Conservation (phyloP, 2,329 filamentous ascomycete species). For the Sphaerostilbella broomeana region DNA sequence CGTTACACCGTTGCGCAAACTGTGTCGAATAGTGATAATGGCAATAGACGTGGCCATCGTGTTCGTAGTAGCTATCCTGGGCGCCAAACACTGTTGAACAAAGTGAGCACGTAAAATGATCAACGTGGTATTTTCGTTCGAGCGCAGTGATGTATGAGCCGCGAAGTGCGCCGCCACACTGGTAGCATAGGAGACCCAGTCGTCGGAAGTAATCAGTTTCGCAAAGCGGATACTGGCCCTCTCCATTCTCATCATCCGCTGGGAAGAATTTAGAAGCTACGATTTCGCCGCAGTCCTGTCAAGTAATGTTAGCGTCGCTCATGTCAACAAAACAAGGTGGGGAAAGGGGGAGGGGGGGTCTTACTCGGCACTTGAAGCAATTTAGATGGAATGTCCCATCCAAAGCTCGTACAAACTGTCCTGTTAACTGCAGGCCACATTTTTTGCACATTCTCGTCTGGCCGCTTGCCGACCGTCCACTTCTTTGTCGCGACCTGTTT, state of each 20-base stretch:
- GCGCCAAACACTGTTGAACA: constrained; percentile 97
- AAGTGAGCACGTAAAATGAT: constrained; percentile 96
- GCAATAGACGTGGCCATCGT: constrained; percentile 92
- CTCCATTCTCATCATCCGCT: constrained; percentile 80
- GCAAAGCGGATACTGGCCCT: constrained; percentile 86
- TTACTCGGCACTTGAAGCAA: constrained; percentile 94
- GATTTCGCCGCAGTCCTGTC: constrained; percentile 89
- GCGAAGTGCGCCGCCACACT: constrained; percentile 85
- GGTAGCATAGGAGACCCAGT: constrained; percentile 81
- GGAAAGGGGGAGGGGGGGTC: constrained; percentile 17
- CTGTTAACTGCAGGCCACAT: constrained; percentile 79
- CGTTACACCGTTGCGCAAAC: constrained; percentile 93
- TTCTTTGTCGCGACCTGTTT: constrained; percentile 49
- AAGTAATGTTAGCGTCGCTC: constrained; percentile 13
- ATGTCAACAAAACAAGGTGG: neutral
- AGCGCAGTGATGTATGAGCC: constrained; percentile 97
- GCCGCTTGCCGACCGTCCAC: constrained; percentile 51
- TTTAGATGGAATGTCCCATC: constrained; percentile 94
- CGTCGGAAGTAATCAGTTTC: constrained; percentile 97
- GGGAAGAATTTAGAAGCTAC: constrained; percentile 99
- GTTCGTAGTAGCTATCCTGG: constrained; percentile 97
- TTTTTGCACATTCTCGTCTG: constrained; percentile 70
- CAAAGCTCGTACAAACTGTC: constrained; percentile 91
- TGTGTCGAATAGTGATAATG: constrained; percentile 98
- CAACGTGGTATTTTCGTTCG: constrained; percentile 97